Evolutionary conservation across 352 stramenopile genomes (phyloP).

Genomic region (Phytophthora pluvialis): DNA sequence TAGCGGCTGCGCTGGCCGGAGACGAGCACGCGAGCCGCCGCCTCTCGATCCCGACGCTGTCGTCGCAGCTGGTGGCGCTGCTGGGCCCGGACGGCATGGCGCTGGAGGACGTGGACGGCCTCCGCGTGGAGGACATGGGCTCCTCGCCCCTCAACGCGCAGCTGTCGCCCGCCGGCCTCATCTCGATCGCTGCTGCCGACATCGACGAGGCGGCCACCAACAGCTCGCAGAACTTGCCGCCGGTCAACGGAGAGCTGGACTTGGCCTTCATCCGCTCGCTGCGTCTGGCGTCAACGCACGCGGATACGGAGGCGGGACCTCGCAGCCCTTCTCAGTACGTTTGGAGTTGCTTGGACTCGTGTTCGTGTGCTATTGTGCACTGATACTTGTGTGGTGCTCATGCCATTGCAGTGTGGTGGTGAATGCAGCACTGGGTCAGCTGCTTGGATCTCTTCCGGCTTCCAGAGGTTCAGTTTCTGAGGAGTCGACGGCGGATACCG

Average conservation of each 20-base stretch:
- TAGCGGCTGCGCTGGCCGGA: conserved; percentile 33
- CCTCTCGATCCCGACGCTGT: conserved; percentile 20
- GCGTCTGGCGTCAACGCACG: conserved; percentile 34
- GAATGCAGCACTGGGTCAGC: conserved; percentile 35
- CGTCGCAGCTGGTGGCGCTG: conserved; percentile 40
- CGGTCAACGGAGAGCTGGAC: conserved; percentile 60
- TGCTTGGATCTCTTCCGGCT: conserved; percentile 31
- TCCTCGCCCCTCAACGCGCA: conserved; percentile 55
- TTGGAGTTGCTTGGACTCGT: background rate
- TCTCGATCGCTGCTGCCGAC: conserved; percentile 84
- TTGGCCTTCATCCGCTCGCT: conserved; percentile 69
- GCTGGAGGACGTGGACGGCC: conserved; percentile 53
- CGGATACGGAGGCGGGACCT: background rate
- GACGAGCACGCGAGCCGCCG: conserved; percentile 30
- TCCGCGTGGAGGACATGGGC: conserved; percentile 56
- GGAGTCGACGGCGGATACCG: conserved; percentile 5
- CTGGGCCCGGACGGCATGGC: conserved; percentile 48
- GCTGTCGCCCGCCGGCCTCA: conserved; percentile 76
- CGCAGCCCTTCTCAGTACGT: conserved; percentile 21
- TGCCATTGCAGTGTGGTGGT: conserved; percentile 27
- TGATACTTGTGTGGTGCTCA: background rate
- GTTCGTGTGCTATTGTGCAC: background rate
- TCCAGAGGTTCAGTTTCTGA: conserved; percentile 5
- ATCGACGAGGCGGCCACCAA: conserved; percentile 72
- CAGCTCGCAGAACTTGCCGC: conserved; percentile 33